These are phyloP conservation scores for Clathrus columnatus DNA, from an alignment of 768 basidiomycete genomes.

Conservation along the genomic window DNA sequence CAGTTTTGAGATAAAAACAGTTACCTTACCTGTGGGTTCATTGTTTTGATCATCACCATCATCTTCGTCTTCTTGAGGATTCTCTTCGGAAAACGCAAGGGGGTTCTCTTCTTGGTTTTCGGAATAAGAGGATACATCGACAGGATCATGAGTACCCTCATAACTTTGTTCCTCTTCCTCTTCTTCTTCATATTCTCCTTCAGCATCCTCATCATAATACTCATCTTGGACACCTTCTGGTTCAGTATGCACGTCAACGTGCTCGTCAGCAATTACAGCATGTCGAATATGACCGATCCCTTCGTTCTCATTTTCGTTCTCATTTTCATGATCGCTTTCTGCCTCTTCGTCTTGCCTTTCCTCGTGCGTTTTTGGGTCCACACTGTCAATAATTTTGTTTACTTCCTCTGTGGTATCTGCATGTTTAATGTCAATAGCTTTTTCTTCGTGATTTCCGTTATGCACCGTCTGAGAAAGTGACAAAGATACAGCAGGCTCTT, in stretches of 20 bases:
- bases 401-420: neutral
- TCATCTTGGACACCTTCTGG: conserved; percentile 1
- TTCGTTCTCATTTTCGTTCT: neutral
- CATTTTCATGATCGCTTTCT: neutral
- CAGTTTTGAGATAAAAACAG: neutral
- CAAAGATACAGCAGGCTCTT: neutral
- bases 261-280: neutral
- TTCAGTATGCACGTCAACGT: neutral
- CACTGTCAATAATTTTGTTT: neutral
- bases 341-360: neutral
- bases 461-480: neutral
- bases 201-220: neutral
- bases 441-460: neutral
- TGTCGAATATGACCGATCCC: neutral
- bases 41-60: neutral
- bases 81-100: neutral
- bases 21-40: neutral
- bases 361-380: neutral
- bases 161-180: neutral
- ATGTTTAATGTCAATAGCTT: neutral
- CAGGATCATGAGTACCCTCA: neutral
- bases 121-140: neutral
- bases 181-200: neutral
- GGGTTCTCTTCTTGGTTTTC: neutral
- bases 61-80: neutral